Base-by-base conservation (phyloP, 2,329 filamentous ascomycete genomes). In the Beauveria rudraprayagi region DNA sequence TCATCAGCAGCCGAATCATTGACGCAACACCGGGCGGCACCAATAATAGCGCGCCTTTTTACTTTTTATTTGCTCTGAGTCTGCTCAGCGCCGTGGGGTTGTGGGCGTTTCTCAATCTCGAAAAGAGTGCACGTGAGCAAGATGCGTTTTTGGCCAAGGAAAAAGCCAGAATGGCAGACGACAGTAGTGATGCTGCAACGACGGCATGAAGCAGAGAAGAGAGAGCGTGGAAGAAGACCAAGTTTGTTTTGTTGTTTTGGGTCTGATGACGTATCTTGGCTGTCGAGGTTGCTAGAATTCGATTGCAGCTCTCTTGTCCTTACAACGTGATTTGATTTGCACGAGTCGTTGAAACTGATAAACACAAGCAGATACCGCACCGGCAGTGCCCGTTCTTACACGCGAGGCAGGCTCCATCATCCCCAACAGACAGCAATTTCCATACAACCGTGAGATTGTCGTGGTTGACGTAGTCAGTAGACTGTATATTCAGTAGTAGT, bases 1-100 rank as follows among this genome's bases (percentile, higher is more conserved):
- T 89, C 28, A 85, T 90, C n/a, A 84, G 81, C 61, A 84, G 80
- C 64, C 86, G 86, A 6, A 89, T 89, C 62, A 88, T 89, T 61
- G 85, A 89, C 68, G 82, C 81, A 0, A 79, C 77, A 6, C 78
- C 80, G 0, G 76, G 75, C 1, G 71, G 73, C 16, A 77, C 83
- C 59, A 82, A 87, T 67, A 81, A 82, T 58, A 84, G 78, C 28
- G 81, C 80, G 8, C 85, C 86, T 0, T 89, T 89, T 63, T 88
- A 87, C 66, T 89, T 89, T 62, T 67, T 89, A 19, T 84, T 86
- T 64, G 83, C 74, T 0, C 67, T 87, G 63, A 85, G 80, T 64
- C 54, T 84, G 51, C 73, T 80, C 19, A 86, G 83, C 67, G 82
- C 83, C 47, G 65, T 71, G 9, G 75, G 82, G 1, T 72, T 87